Base-by-base conservation (phyloP, 2,329 filamentous ascomycete genomes). In the Plenodomus biglobosus region DNA sequence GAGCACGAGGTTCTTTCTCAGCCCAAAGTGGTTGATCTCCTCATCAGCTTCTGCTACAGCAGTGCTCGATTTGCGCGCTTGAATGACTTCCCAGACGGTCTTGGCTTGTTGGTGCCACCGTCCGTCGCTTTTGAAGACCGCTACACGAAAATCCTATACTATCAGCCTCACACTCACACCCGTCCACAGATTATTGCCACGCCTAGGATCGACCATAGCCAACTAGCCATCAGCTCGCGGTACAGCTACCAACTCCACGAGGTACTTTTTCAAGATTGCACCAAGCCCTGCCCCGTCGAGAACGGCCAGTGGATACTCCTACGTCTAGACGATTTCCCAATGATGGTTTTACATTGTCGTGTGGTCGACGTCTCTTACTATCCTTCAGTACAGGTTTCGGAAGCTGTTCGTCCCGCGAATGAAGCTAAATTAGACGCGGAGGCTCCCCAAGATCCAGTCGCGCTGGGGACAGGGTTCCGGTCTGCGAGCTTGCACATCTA, bases 1-100 rank as follows among this genome's bases (percentile, higher is more conserved):
- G 91, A 96, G 66, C 85, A 92, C 65, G 90, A 96, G 64, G 87
- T 96, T 18, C 64, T 87, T 20, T 82, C 83, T 11, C 88, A 92
- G 64, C 89, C 90, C 1, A 83, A 85, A 46, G 90, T 95, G 1
- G 88, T 95, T 11, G 92, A 96, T 65, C 77, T 96, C 1, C 79
- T 96, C 0, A 73, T 95, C 39, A 92, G 85, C 69, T 88, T 96
- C 65, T 92, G 90, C 68, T 94, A 91, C 64, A 65, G 75, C 11
- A 82, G 84, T 39, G 76, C 85, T 5, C 59, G 56, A 4, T 48
- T 47, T 3, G 60, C 59, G 3, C 71, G 69, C 27, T 68, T 86
- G 20, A 73, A 72, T 30, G 77, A 82, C 44, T 81, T 85, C 42
- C 84, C 84, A 0, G 73, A 70, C 32, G 83, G 83, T 1, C 76